phyloP scores from a whole-genome alignment of 2,329 filamentous ascomycete genomes.

The Cucurbitaria berberidis region DNA sequence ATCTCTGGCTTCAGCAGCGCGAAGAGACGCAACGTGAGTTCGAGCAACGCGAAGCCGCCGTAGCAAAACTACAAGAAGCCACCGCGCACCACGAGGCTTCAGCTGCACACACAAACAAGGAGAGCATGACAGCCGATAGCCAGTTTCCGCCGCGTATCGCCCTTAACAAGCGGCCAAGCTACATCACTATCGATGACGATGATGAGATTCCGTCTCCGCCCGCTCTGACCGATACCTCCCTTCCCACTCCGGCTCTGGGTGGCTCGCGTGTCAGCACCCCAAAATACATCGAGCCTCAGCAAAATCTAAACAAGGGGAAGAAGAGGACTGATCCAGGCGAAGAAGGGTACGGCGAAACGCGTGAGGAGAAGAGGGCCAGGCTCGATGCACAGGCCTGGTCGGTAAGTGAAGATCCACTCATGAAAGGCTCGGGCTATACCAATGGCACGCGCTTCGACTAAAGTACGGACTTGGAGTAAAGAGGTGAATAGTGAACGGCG shows the following conservation, averaged over 20 bases:
- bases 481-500: too few relatives aligned
- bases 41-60: slow-evolving; percentile 15
- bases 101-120: neutral
- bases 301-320: neutral
- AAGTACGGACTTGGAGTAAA: too few relatives aligned
- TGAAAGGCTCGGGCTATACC: neutral
- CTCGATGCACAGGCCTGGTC: slow-evolving; percentile 8
- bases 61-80: neutral
- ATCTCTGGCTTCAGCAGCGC: slow-evolving; percentile 27
- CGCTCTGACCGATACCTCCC: slow-evolving; percentile 34
- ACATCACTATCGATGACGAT: slow-evolving; percentile 16
- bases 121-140: neutral
- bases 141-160: neutral
- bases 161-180: neutral
- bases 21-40: slow-evolving; percentile 20
- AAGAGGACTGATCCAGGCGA: slow-evolving; percentile 9
- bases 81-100: neutral
- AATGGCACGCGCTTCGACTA: too few relatives aligned
- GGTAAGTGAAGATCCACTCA: neutral
- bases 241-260: slow-evolving; percentile 28
- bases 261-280: slow-evolving; percentile 35
- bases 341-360: slow-evolving; percentile 2
- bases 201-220: slow-evolving; percentile 28
- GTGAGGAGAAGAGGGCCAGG: slow-evolving; percentile 20
- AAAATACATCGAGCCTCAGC: slow-evolving; percentile 4